phyloP scores from a whole-genome alignment of 495 filamentous ascomycete genomes.

The Penicillium subrubescens region DNA sequence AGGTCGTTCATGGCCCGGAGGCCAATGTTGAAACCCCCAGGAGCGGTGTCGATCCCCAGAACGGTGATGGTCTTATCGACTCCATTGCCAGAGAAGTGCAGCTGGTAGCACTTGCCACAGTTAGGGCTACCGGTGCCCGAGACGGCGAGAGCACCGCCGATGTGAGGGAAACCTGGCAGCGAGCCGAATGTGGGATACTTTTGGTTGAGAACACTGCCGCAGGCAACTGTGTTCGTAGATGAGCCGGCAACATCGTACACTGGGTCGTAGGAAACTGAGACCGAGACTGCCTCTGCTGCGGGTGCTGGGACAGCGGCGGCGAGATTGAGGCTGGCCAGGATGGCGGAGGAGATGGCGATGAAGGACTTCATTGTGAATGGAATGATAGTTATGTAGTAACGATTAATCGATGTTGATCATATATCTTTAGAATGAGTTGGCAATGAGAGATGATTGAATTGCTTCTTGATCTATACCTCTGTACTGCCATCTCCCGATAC shows the following conservation, averaged over 20 bases:
- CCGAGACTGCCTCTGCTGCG: slow-evolving; percentile 4
- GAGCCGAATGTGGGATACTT: slow-evolving; percentile 61
- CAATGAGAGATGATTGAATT: neutral
- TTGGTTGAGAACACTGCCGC: slow-evolving; percentile 11
- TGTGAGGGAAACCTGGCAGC: slow-evolving; percentile 57
- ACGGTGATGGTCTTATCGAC: slow-evolving; percentile 61
- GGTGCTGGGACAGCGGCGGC: slow-evolving; percentile 17
- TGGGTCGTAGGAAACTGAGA: slow-evolving; percentile 42
- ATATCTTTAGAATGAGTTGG: neutral
- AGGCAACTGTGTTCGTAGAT: slow-evolving; percentile 63
- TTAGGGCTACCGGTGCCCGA: slow-evolving; percentile 57
- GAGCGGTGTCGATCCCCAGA: slow-evolving; percentile 66
- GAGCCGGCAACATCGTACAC: slow-evolving; percentile 37
- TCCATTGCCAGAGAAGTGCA: slow-evolving; percentile 50
- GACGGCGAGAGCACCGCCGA: slow-evolving; percentile 65
- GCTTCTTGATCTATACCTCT: neutral
- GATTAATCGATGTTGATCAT: neutral
- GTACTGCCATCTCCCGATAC: neutral
- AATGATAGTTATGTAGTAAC: neutral
- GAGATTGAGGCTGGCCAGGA: slow-evolving; percentile 24
- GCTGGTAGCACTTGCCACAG: slow-evolving; percentile 72
- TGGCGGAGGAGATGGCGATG: slow-evolving; percentile 19
- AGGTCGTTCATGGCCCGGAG: slow-evolving; percentile 65
- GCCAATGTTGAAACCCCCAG: slow-evolving; percentile 64
- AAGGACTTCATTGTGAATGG: slow-evolving; percentile 25